These are phyloP conservation scores for Dalbergia cultrata DNA, from an alignment of 306 rosid species.

Conservation along the genomic window DNA sequence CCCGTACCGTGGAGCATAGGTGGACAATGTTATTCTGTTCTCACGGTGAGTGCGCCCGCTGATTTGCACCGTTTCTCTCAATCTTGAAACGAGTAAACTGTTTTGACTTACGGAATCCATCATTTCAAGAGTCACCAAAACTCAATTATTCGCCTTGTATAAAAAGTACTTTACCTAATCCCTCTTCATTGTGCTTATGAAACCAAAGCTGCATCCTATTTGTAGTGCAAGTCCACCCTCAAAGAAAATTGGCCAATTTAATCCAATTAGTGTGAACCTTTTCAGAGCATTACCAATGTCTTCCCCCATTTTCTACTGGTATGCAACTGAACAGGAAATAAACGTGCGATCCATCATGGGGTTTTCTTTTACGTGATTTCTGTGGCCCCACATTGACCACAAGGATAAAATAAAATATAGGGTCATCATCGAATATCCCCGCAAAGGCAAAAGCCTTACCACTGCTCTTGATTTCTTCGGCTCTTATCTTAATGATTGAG, in stretches of 20 bases:
- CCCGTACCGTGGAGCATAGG: too few species aligned
- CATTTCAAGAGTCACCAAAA: too few species aligned
- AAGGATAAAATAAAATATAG: background rate
- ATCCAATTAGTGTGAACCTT: background rate
- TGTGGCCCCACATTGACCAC: constrained; percentile 25
- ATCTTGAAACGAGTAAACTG: too few species aligned
- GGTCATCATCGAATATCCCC: background rate
- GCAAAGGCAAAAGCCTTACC: background rate
- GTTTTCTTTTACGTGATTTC: background rate
- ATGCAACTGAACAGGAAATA: background rate
- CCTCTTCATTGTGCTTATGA: background rate
- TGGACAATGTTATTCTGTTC: too few species aligned
- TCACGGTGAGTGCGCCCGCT: too few species aligned
- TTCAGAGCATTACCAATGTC: constrained; percentile 1
- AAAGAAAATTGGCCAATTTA: background rate
- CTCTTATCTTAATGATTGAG: background rate
- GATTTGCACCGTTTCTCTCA: too few species aligned
- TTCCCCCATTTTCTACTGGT: background rate
- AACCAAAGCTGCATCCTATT: background rate
- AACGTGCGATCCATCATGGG: background rate
- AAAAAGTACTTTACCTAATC: background rate
- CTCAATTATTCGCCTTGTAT: too few species aligned
- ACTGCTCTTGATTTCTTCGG: background rate
- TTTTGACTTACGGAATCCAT: too few species aligned
- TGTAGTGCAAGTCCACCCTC: background rate